These are phyloP conservation scores for Arthrobotrys entomopaga DNA, from an alignment of 2,329 filamentous ascomycete species.

Conservation along the genomic window DNA sequence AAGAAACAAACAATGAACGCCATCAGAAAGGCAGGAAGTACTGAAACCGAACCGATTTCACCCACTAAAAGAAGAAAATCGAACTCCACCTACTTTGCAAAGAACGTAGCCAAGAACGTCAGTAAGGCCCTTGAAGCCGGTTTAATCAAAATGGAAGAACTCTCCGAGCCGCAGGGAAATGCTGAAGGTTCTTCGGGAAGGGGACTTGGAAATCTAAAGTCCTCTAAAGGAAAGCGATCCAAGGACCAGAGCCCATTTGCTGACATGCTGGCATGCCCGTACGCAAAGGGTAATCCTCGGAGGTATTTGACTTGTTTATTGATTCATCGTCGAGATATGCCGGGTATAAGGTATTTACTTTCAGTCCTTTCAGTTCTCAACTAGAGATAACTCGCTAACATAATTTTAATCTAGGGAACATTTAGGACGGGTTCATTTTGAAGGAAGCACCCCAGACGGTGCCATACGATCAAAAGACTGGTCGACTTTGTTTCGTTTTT, in stretches of 20 bases:
- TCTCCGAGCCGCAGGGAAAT: slow-evolving; percentile 15
- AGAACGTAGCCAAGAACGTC: slow-evolving; percentile 41
- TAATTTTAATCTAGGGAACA: slow-evolving; percentile 22
- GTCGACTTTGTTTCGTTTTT: slow-evolving; percentile 35
- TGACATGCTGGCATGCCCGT: slow-evolving; percentile 49
- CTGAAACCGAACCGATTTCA: slow-evolving; percentile 27
- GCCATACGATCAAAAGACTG: slow-evolving; percentile 48
- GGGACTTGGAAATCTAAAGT: slow-evolving; percentile 4
- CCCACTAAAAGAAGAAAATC: slow-evolving; percentile 43
- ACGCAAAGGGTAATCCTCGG: slow-evolving; percentile 44
- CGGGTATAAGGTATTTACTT: slow-evolving; percentile 36
- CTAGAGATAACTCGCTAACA: slow-evolving; percentile 7
- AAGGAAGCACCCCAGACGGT: slow-evolving; percentile 35
- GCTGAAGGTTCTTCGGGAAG: background rate
- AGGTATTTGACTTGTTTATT: slow-evolving; percentile 50
- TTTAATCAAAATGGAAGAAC: slow-evolving; percentile 46
- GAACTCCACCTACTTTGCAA: slow-evolving; percentile 37
- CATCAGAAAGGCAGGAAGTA: background rate
- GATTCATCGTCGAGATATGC: slow-evolving; percentile 50
- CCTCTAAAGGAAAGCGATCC: slow-evolving; percentile 24
- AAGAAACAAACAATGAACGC: slow-evolving; percentile 19
- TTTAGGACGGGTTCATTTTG: slow-evolving; percentile 41
- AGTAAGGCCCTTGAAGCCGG: slow-evolving; percentile 41
- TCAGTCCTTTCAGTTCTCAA: background rate
- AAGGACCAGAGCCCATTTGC: slow-evolving; percentile 48